Conservation (phyloP, 768 basidiomycete species). For the Mycena leptocephala region DNA sequence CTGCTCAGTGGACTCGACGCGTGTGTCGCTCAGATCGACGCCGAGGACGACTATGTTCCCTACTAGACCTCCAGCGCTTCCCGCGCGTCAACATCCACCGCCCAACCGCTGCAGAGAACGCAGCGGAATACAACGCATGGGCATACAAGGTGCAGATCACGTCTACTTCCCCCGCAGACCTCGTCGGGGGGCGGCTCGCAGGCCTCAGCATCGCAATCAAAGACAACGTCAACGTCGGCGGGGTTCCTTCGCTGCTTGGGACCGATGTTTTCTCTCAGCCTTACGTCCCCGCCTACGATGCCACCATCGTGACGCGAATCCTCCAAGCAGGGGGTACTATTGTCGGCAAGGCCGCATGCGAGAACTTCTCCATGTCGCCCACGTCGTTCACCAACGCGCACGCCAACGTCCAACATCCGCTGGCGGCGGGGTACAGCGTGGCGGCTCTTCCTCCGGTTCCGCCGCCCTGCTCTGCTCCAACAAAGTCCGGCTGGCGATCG, state of each 20-base stretch:
- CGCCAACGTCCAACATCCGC: constrained; percentile 51
- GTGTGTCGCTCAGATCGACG: constrained; percentile 20
- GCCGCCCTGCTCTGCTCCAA: constrained; percentile 51
- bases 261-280: constrained; percentile 61
- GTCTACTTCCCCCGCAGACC: constrained; percentile 16
- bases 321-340: constrained; percentile 64
- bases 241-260: constrained; percentile 70
- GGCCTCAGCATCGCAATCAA: constrained; percentile 68
- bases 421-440: constrained; percentile 52
- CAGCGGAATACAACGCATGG: constrained; percentile 35
- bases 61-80: constrained; percentile 30
- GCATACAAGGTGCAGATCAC: constrained; percentile 38
- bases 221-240: constrained; percentile 73
- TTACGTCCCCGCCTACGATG: constrained; percentile 72
- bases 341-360: constrained; percentile 81
- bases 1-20: constrained; percentile 29
- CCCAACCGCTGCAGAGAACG: constrained; percentile 29
- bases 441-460: constrained; percentile 57
- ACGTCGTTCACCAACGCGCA: constrained; percentile 36
- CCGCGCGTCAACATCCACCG: constrained; percentile 33
- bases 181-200: constrained; percentile 37
- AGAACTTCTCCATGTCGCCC: constrained; percentile 80
- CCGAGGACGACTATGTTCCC: constrained; percentile 36
- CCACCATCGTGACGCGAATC: constrained; percentile 73
- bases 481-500: constrained; percentile 55